Conservation (phyloP, 441 rosid genomes). For the Jatropha multifida region DNA sequence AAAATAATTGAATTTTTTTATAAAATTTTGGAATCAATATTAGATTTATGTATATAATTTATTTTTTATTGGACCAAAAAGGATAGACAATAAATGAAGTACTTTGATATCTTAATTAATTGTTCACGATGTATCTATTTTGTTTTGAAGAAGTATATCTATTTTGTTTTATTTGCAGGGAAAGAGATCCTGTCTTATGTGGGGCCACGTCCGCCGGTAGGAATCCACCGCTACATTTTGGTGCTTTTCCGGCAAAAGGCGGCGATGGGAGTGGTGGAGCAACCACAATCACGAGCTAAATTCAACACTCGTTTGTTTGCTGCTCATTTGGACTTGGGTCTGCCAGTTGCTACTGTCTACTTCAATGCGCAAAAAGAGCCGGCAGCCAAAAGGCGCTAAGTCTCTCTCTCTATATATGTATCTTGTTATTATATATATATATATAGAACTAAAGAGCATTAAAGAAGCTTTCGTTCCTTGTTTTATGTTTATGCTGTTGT, state of each 20-base stretch:
- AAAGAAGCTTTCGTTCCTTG: too few species aligned
- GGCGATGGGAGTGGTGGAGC: constrained; percentile 51
- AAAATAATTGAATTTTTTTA: too few species aligned
- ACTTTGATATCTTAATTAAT: too few species aligned
- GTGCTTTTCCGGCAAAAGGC: constrained; percentile 71
- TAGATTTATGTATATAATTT: too few species aligned
- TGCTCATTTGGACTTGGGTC: constrained; percentile 52
- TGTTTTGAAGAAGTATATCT: too few species aligned
- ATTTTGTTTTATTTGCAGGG: constrained; percentile 36
- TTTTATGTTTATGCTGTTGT: too few species aligned
- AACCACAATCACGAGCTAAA: constrained; percentile 56
- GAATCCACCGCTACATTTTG: constrained; percentile 76
- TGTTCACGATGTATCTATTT: too few species aligned
- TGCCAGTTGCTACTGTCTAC: constrained; percentile 75
- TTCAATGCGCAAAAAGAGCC: constrained; percentile 91
- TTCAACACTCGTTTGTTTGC: constrained; percentile 75
- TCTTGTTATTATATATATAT: too few species aligned
- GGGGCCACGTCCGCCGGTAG: constrained; percentile 77
- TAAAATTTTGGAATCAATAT: too few species aligned
- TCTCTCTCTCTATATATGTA: background rate
- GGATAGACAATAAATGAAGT: too few species aligned
- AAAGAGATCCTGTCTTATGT: constrained; percentile 59
- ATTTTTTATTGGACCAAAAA: too few species aligned
- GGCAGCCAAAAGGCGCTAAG: constrained; percentile 50
- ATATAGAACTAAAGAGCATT: too few species aligned